A percentile compares a stretch with the other conserved stretches of the same genome.
phyloP scores from a whole-genome alignment of 148 eudicot genomes.

The Rhododendron williamsianum region DNA sequence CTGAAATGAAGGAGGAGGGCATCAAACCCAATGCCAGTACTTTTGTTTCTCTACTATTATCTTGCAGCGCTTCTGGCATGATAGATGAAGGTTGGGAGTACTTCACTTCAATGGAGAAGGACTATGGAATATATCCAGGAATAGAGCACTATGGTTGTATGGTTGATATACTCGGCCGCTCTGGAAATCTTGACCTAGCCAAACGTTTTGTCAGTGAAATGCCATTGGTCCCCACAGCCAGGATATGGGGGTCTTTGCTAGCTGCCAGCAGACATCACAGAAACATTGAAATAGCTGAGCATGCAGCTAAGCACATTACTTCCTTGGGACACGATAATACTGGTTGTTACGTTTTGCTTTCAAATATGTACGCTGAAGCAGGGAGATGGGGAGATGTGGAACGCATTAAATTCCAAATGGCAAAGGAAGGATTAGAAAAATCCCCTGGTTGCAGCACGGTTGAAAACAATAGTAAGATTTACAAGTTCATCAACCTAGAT shows the following conservation, averaged over 20 bases:
- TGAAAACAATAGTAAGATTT: slow-evolving; percentile 30
- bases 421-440: slow-evolving; percentile 31
- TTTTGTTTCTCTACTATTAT: slow-evolving; percentile 55
- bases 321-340: slow-evolving; percentile 41
- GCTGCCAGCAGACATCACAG: slow-evolving; percentile 51
- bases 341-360: slow-evolving; percentile 51
- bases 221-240: slow-evolving; percentile 54
- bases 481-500: slow-evolving; percentile 42
- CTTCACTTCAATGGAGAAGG: slow-evolving; percentile 52
- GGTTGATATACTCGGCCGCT: slow-evolving; percentile 69
- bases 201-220: slow-evolving; percentile 46
- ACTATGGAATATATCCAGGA: slow-evolving; percentile 51
- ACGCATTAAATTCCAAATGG: slow-evolving; percentile 39
- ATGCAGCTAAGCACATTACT: slow-evolving; percentile 42
- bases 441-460: slow-evolving; percentile 37
- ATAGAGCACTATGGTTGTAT: slow-evolving; percentile 86
- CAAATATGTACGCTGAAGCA: slow-evolving; percentile 56
- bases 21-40: slow-evolving; percentile 57
- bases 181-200: slow-evolving; percentile 41
- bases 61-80: slow-evolving; percentile 63
- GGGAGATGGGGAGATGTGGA: slow-evolving; percentile 63
- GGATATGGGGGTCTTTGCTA: slow-evolving; percentile 81
- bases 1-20: slow-evolving; percentile 42
- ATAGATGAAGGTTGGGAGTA: slow-evolving; percentile 65
- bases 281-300: slow-evolving; percentile 54